Evolutionary conservation across 106 monocot genomes (phyloP).

Genomic region (Apostasia shenzhenica): DNA sequence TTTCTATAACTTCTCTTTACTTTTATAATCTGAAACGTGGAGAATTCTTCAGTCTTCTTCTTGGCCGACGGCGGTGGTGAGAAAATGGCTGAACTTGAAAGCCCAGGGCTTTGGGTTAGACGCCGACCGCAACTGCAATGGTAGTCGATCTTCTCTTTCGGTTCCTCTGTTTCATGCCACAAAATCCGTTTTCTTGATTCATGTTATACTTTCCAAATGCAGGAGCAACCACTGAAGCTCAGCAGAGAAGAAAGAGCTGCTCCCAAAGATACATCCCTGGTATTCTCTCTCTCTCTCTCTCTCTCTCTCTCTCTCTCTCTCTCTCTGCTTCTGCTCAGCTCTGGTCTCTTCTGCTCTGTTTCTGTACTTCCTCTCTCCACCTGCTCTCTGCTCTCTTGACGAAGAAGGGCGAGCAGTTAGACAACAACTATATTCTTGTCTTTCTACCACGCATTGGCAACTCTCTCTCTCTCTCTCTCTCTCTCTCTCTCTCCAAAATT

Average conservation of each 20-base stretch:
- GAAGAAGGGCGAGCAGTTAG: background rate
- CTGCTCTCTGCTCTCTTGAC: background rate
- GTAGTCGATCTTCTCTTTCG: background rate
- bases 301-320: background rate
- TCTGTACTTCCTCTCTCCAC: background rate
- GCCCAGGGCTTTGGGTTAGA: background rate
- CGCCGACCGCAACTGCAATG: background rate
- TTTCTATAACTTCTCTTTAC: background rate
- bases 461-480: slow-evolving; percentile 1
- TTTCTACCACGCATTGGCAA: background rate
- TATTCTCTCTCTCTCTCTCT: background rate
- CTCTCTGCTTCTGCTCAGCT: slow-evolving; percentile 1
- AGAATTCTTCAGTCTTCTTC: background rate
- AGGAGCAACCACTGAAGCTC: background rate
- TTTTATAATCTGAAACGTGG: background rate
- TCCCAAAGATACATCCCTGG: slow-evolving; percentile 2
- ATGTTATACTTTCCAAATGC: background rate
- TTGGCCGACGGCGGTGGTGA: slow-evolving; percentile 2
- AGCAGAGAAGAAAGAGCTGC: background rate
- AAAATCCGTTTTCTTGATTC: background rate
- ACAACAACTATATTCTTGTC: background rate
- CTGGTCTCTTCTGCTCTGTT: background rate
- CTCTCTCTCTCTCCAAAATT: background rate
- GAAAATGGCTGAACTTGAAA: background rate
- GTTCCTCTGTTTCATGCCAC: background rate